Percentiles rank a stretch among this genome's conserved stretches.
These are phyloP conservation scores for Globisporangium camurandrum DNA, from an alignment of 352 stramenopile genomes.

Conservation along the genomic window DNA sequence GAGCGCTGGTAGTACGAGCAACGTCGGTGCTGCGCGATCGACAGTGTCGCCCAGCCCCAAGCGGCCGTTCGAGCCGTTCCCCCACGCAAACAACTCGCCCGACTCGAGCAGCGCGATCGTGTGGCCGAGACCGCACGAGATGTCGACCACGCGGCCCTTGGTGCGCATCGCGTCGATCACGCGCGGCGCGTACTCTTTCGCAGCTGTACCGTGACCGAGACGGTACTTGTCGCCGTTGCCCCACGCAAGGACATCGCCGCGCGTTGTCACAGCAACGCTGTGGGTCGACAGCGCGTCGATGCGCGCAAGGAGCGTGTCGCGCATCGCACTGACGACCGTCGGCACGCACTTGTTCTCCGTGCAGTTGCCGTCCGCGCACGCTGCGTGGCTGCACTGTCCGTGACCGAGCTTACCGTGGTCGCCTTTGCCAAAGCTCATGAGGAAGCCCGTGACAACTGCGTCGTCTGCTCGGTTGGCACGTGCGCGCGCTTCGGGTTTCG, in stretches of 20 bases:
- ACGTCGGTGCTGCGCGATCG: constrained; percentile 52
- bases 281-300: constrained; percentile 84
- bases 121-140: constrained; percentile 61
- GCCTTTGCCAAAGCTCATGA: constrained; percentile 84
- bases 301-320: constrained; percentile 41
- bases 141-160: constrained; percentile 50
- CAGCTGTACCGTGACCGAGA: constrained; percentile 57
- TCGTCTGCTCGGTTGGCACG: constrained; percentile 22
- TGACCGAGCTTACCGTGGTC: constrained; percentile 81
- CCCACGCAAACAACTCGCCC: constrained; percentile 76
- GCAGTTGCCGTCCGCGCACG: constrained; percentile 68
- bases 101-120: constrained; percentile 50
- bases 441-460: constrained; percentile 22
- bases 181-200: constrained; percentile 64
- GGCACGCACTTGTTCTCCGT: constrained; percentile 75
- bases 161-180: constrained; percentile 49
- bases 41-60: constrained; percentile 72
- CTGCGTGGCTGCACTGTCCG: constrained; percentile 53
- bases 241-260: constrained; percentile 68
- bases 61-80: constrained; percentile 79
- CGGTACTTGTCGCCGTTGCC: constrained; percentile 82
- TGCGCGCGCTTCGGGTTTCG: constrained; percentile 18
- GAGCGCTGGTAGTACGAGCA: constrained; percentile 1
- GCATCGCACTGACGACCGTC: constrained; percentile 50
- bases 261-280: constrained; percentile 59